Evolutionary conservation across 2,329 filamentous ascomycete species (phyloP), one percentile per base, ranked within the genome.

Genomic region (Amauroascus verrucosus): DNA sequence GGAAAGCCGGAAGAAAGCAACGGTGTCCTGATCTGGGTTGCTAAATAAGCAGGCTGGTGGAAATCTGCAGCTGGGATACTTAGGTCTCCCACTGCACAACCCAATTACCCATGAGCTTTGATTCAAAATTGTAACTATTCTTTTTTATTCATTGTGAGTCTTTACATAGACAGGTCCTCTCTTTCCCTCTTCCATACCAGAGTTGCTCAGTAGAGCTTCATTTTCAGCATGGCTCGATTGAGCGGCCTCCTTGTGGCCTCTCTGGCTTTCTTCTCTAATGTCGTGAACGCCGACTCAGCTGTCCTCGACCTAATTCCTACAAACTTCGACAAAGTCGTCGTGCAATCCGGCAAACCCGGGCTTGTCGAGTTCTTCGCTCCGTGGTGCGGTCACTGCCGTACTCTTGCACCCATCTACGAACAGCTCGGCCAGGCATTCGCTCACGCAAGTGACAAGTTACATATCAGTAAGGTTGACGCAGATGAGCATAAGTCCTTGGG

Each of bases 341-440:
- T 95, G 56, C 82, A 94, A 69, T 91, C 87, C 44, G 89, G 89
- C 71, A 97, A 95, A 77, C 91, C 93, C 41, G 90, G 93, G 0
- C 83, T 98, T 24, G 89, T 97, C 63, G 90, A 97, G 71, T 98
- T 98, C 80, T 97, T 95, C 67, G 93, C 93, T 32, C 90, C 91
- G 22, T 98, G 93, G 93, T 98, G 93, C 67, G 94, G 93, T 30
- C 93, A 98, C 79, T 98, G 93, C 88, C 97, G 97, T 81, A 95
- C 76, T 66, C 85, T 98, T 32, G 93, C 93, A 14, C 94, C 93
- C 48, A 77, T 94, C 56, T 98, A 94, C 72, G 93, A 98, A 70
- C 87, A 98, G 68, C 82, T 98, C 41, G 93, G 82, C 45, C 70
- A 77, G 48, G 75, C 77, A 40, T 95, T 90, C 70, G 82, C 85